Percentiles rank a stretch among this genome's conserved stretches.
Conservation (phyloP, 345 rosid species). For the Citrus sp. region DNA sequence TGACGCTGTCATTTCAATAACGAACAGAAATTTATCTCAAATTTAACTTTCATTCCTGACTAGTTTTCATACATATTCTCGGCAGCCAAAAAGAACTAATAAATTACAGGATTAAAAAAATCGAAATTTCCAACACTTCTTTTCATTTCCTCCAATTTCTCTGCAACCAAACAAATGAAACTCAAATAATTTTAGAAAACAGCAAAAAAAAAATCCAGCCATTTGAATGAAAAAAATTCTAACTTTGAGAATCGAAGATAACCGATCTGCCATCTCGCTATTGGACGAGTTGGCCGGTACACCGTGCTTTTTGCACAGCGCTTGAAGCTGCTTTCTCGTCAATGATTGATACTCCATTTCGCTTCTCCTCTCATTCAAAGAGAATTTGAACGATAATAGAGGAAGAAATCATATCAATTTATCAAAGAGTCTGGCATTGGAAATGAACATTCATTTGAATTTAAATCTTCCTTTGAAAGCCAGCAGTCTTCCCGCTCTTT, state of each 20-base stretch:
- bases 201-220: background rate
- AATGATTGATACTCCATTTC: conserved; percentile 38
- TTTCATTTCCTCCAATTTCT: background rate
- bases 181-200: background rate
- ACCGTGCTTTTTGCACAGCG: conserved; percentile 55
- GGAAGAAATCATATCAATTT: background rate
- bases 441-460: background rate
- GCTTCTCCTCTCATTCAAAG: background rate
- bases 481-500: conserved; percentile 9
- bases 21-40: background rate
- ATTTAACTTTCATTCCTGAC: background rate
- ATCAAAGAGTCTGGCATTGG: background rate
- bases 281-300: conserved; percentile 57
- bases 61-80: background rate
- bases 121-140: background rate
- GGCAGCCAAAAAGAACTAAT: background rate
- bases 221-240: background rate
- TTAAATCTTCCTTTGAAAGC: background rate
- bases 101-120: background rate
- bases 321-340: conserved; percentile 58
- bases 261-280: conserved; percentile 46
- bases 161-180: background rate
- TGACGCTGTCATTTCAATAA: background rate
- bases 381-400: background rate
- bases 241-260: conserved; percentile 42